phyloP scores from a whole-genome alignment of 352 stramenopile species.

The Globisporangium okanoganense region DNA sequence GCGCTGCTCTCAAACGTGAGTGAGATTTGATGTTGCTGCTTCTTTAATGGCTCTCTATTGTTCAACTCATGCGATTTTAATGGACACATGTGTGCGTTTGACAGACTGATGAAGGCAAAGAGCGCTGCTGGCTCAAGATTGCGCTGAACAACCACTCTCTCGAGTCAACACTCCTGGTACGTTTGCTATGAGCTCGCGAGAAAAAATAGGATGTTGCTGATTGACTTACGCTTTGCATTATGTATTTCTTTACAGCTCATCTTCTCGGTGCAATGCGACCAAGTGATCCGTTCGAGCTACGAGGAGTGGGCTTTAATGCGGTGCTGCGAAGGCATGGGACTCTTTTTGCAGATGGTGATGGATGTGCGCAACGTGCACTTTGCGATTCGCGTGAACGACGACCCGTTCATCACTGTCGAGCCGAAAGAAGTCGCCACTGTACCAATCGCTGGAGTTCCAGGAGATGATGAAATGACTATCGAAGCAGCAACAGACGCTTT shows the following conservation, averaged over 20 bases:
- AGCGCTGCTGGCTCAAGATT: conserved; percentile 74
- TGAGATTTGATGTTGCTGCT: conserved; percentile 8
- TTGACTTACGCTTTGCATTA: background rate
- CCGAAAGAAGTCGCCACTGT: conserved; percentile 13
- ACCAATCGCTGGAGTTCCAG: background rate
- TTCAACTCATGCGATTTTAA: background rate
- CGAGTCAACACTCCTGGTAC: conserved; percentile 73
- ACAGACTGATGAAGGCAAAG: conserved; percentile 61
- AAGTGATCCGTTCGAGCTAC: conserved; percentile 70
- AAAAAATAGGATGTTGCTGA: background rate
- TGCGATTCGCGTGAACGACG: conserved; percentile 58
- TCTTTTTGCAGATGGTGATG: conserved; percentile 77
- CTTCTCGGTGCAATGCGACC: conserved; percentile 68
- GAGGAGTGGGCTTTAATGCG: conserved; percentile 82
- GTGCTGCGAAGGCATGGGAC: conserved; percentile 58
- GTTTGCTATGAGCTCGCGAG: background rate
- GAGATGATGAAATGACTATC: conserved; percentile 1
- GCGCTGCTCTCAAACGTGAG: conserved; percentile 63
- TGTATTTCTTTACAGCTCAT: conserved; percentile 44
- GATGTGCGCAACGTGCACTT: conserved; percentile 71
- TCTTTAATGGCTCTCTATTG: background rate
- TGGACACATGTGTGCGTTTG: background rate
- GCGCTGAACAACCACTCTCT: conserved; percentile 76
- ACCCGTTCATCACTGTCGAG: conserved; percentile 31
- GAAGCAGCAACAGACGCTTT: conserved; percentile 17